Evolutionary conservation across 306 rosid genomes (phyloP).

Genomic region (Dalbergia cochinchinensis): DNA sequence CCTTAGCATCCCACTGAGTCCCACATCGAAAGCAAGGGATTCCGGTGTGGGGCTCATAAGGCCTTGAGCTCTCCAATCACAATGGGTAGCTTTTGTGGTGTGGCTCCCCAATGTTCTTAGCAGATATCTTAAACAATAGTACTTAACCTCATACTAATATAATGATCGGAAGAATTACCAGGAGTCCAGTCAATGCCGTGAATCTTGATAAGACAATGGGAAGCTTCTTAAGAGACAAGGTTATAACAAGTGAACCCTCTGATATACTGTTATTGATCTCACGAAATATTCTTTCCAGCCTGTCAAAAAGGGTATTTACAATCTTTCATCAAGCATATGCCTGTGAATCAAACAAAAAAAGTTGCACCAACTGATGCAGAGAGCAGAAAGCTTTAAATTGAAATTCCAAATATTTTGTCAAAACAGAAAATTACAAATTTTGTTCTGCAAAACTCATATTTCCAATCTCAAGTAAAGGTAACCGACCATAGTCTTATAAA

Average conservation of each 20-base stretch:
- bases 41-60: too few relatives aligned
- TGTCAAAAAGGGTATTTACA: constrained; percentile 50
- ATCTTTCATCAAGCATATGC: constrained; percentile 26
- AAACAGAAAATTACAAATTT: neutral
- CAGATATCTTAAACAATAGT: neutral
- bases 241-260: constrained; percentile 75
- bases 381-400: neutral
- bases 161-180: constrained; percentile 63
- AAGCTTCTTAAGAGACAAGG: constrained; percentile 74
- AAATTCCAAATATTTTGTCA: neutral
- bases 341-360: constrained; percentile 13
- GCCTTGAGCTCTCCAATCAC: too few relatives aligned
- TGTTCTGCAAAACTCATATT: neutral
- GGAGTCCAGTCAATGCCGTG: constrained; percentile 92
- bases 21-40: neutral
- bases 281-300: constrained; percentile 91
- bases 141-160: neutral
- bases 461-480: constrained; percentile 13
- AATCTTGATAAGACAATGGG: constrained; percentile 80
- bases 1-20: neutral
- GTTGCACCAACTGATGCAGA: constrained; percentile 10
- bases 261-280: constrained; percentile 82
- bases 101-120: too few relatives aligned
- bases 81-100: too few relatives aligned
- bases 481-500: neutral